Conservation (phyloP, 257 asterid species). For the Petunia secreta region DNA sequence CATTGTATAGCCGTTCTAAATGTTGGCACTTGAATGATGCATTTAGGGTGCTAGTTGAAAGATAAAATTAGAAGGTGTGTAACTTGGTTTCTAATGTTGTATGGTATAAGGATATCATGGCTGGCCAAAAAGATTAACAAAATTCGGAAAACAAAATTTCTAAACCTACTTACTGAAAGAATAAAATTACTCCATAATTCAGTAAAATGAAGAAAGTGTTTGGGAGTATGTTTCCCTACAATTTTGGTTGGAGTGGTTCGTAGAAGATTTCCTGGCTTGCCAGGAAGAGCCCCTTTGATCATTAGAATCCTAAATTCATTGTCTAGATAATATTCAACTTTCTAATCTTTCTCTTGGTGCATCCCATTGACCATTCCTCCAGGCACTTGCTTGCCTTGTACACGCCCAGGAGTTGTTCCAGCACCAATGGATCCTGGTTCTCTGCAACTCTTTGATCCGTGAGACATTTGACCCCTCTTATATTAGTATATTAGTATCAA, state of each 20-base stretch:
- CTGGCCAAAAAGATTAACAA: too few relatives aligned
- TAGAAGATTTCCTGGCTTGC: constrained; percentile 95
- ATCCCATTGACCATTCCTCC: constrained; percentile 81
- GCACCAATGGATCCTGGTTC: constrained; percentile 96
- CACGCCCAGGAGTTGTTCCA: constrained; percentile 97
- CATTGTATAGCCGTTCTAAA: too few relatives aligned
- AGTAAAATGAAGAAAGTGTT: neutral
- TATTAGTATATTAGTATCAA: too few relatives aligned
- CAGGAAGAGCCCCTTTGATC: constrained; percentile 95
- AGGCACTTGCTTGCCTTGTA: constrained; percentile 98
- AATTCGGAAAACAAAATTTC: too few relatives aligned
- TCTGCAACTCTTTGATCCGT: constrained; percentile 96
- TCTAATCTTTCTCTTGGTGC: constrained; percentile 77
- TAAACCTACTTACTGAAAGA: too few relatives aligned
- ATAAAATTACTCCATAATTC: too few relatives aligned
- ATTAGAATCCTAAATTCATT: constrained; percentile 71
- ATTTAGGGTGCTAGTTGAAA: too few relatives aligned
- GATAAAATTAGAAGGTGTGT: too few relatives aligned
- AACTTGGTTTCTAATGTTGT: too few relatives aligned
- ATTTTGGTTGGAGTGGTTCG: constrained; percentile 95
- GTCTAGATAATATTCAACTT: constrained; percentile 81
- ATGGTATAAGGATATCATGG: too few relatives aligned
- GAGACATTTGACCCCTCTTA: constrained; percentile 89
- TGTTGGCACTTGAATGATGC: too few relatives aligned
- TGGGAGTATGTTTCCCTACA: constrained; percentile 83